Conservation (phyloP, 1,139 yeast species). For the Yamadazyma friedrichii region DNA sequence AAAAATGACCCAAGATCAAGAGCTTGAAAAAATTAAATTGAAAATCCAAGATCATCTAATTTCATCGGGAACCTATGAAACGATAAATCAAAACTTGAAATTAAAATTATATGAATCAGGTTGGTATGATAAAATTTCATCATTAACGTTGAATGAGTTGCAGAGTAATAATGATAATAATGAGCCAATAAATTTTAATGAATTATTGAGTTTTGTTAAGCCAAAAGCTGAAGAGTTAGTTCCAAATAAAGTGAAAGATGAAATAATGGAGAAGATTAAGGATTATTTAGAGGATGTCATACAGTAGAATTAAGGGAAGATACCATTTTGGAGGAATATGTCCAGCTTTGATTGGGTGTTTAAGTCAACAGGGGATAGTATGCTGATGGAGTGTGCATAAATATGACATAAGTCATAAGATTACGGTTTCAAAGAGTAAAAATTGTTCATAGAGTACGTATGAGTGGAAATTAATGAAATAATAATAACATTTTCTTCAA, state of each 20-base stretch:
- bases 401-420: too few species aligned
- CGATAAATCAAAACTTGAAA: constrained; percentile 59
- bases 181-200: constrained; percentile 49
- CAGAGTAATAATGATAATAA: constrained; percentile 31
- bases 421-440: too few species aligned
- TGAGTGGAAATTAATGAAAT: too few species aligned
- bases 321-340: too few species aligned
- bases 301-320: too few species aligned
- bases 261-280: constrained; percentile 56
- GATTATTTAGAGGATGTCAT: constrained; percentile 58
- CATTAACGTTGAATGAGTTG: constrained; percentile 46
- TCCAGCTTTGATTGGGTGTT: too few species aligned
- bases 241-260: constrained; percentile 62
- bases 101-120: constrained; percentile 72
- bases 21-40: constrained; percentile 53
- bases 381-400: too few species aligned
- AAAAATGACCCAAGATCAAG: constrained; percentile 34
- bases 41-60: constrained; percentile 71
- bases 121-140: constrained; percentile 78
- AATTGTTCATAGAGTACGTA: too few species aligned
- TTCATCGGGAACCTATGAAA: constrained; percentile 77
- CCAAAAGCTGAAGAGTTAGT: constrained; percentile 70
- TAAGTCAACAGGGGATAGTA: too few species aligned
- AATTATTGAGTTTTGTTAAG: constrained; percentile 53
- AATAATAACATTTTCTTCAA: too few species aligned